Evolutionary conservation across 257 asterid genomes (phyloP).

Genomic region (Nemophila menziesii): DNA sequence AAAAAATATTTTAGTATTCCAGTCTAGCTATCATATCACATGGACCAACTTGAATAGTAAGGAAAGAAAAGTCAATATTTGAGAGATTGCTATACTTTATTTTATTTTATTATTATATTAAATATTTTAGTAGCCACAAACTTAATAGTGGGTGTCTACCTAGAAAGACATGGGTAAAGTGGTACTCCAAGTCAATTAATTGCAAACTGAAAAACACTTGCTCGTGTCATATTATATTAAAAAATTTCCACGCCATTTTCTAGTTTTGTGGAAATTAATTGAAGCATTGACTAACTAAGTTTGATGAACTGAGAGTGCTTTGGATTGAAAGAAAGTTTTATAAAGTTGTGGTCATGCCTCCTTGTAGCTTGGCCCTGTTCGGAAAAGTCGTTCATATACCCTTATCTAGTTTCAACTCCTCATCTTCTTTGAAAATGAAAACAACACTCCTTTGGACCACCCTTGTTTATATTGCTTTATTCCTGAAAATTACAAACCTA

Average conservation of each 20-base stretch:
- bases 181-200: background rate
- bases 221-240: background rate
- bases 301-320: conserved; percentile 11
- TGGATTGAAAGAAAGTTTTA: conserved; percentile 3
- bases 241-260: background rate
- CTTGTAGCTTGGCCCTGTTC: background rate
- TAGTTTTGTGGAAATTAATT: conserved; percentile 2
- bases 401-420: conserved; percentile 5
- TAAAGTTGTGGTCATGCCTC: background rate
- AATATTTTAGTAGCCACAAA: too few relatives aligned
- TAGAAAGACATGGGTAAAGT: background rate
- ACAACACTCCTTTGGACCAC: background rate
- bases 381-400: conserved; percentile 7
- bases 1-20: background rate
- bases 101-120: too few relatives aligned
- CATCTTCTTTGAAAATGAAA: conserved; percentile 7
- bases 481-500: conserved; percentile 7
- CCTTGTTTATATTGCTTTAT: conserved; percentile 5
- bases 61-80: background rate
- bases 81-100: too few relatives aligned
- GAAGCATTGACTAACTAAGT: conserved; percentile 11
- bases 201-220: background rate
- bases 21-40: background rate
- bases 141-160: background rate
- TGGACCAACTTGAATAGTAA: background rate